Evolutionary conservation across 192 early-diverging fungal species (phyloP), one percentile per base, ranked within the genome.

Genomic region (Tieghemiomyces parasiticus): DNA sequence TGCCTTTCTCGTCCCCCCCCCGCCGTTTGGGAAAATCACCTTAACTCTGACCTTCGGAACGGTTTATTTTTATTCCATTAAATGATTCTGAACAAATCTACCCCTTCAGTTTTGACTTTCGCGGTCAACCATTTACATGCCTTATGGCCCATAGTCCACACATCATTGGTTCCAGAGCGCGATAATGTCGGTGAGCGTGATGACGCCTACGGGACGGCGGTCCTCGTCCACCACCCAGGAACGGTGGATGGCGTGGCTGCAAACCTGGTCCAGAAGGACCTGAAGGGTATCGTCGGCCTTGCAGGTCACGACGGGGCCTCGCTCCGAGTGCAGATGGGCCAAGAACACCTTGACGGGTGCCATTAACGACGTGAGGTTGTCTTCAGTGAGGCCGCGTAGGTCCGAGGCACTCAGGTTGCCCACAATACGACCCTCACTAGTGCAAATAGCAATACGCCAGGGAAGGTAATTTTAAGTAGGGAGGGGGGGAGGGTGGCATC

Each of bases 151-250:
- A n/a, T n/a, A n/a, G n/a, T n/a, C n/a, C n/a, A n/a, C n/a, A 19
- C 49, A 50, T 24, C 50, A 25, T 24, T 25, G 13, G 30, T 52
- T 30, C 22, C 16, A 2, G 26, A 52, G 30, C 22, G 26, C 50
- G 56, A 84, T 74, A 24, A 84, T 66, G 61, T 84, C 82, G 20
- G 73, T 72, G 62, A 78, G 73, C 14, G 82, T 74, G 16, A 84
- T 59, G 24, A 84, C 80, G 22, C 71, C 73, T 20, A 72, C 46
- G 0, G 80, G 71, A 28, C 71, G 70, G 20, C 60, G 47, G 4
- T 38, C 30, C 0, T 58, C 46, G 30, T 78, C 72, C 22, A 78
- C 35, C 50, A 83, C 71, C 81, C 81, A 85, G 16, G 78, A 61
- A 14, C 80, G 71, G 60, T 85, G 83, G n/a, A 77, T 66, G 58